Evolutionary conservation across 352 stramenopile species (phyloP).

Genomic region (Lagenidium giganteum): DNA sequence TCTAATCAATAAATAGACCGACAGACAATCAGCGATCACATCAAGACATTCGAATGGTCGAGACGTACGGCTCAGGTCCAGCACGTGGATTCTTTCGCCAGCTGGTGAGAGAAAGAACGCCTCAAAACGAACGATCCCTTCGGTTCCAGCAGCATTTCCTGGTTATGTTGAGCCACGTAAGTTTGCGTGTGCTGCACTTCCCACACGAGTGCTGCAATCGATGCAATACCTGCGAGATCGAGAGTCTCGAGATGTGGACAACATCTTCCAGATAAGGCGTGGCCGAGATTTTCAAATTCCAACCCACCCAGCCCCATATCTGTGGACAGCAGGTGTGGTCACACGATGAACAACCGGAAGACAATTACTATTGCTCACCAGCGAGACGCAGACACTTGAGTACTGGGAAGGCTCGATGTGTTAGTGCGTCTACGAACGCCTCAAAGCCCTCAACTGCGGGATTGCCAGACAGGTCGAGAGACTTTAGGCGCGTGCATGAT

Average conservation of each 20-base stretch:
- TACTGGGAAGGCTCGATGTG: background rate
- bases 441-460: too few species aligned
- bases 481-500: too few species aligned
- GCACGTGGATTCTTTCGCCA: constrained; percentile 21
- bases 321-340: too few species aligned
- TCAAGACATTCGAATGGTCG: background rate
- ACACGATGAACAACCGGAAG: too few species aligned
- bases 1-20: constrained; percentile 16
- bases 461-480: too few species aligned
- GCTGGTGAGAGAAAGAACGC: constrained; percentile 27
- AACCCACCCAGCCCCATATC: constrained; percentile 6
- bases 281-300: constrained; percentile 10
- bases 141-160: constrained; percentile 39
- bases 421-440: background rate
- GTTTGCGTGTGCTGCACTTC: background rate
- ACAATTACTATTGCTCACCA: too few species aligned
- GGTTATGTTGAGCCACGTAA: background rate
- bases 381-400: background rate
- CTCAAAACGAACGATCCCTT: constrained; percentile 38
- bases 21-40: constrained; percentile 1
- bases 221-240: constrained; percentile 27
- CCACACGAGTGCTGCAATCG: background rate
- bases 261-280: background rate
- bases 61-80: constrained; percentile 44
- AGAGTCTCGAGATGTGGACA: background rate